Evolutionary conservation across 306 rosid species (phyloP).

Genomic region (Pachyrhizus erosus): DNA sequence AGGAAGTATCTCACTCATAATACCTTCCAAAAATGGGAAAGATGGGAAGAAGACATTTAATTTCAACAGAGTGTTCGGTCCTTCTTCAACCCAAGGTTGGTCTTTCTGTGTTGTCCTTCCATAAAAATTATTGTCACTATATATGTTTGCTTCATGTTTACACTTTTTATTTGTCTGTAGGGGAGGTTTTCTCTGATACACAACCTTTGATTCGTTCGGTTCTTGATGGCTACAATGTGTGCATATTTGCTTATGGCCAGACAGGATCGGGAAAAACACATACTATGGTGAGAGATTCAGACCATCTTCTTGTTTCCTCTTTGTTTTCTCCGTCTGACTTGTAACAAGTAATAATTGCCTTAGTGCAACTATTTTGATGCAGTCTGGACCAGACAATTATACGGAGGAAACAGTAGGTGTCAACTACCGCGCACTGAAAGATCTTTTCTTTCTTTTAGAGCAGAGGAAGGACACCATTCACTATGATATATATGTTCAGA

Average conservation of each 20-base stretch:
- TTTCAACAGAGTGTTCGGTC: constrained; percentile 86
- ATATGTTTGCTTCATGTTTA: constrained; percentile 21
- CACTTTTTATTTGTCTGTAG: constrained; percentile 49
- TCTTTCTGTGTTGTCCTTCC: constrained; percentile 2
- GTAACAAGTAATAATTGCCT: constrained; percentile 24
- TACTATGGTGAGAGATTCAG: constrained; percentile 78
- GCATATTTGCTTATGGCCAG: constrained; percentile 98
- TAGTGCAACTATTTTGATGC: constrained; percentile 38
- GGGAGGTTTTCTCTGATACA: constrained; percentile 87
- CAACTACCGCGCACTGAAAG: constrained; percentile 85
- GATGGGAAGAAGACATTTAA: constrained; percentile 80
- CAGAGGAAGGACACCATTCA: constrained; percentile 50
- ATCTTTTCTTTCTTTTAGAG: constrained; percentile 75
- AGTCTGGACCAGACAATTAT: constrained; percentile 82
- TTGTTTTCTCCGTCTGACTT: constrained; percentile 8
- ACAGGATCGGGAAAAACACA: constrained; percentile 97
- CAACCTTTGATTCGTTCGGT: constrained; percentile 90
- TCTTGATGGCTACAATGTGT: constrained; percentile 94
- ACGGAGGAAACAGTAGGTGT: constrained; percentile 87
- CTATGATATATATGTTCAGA: constrained; percentile 54
- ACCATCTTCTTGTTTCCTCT: background rate
- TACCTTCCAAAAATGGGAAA: constrained; percentile 79
- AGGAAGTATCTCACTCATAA: constrained; percentile 64
- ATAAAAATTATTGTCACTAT: background rate
- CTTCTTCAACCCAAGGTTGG: constrained; percentile 87